A percentile compares a stretch with the other conserved stretches of the same genome.
phyloP scores from a whole-genome alignment of 371 early-diverging fungal species.

The Apophysomyces ossiformis region DNA sequence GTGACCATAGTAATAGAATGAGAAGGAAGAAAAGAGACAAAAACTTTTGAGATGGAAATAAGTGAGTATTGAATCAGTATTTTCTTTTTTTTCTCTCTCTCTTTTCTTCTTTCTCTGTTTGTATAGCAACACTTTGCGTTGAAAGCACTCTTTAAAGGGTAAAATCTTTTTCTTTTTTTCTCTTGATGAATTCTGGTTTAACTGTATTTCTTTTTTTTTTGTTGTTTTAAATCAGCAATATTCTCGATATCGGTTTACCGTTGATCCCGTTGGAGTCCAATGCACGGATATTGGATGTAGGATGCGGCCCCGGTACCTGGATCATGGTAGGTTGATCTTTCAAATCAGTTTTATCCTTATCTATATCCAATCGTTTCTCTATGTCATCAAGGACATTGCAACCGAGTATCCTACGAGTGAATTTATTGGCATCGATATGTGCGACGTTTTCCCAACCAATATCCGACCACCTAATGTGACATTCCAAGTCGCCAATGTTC shows the following conservation, averaged over 20 bases:
- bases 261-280: constrained; percentile 15
- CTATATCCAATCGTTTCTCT: neutral
- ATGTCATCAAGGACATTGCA: constrained; percentile 48
- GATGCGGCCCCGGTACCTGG: constrained; percentile 58
- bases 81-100: constrained; percentile 6
- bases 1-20: no score
- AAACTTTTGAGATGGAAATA: neutral
- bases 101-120: constrained; percentile 4
- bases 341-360: neutral
- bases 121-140: constrained; percentile 28
- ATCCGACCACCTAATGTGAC: constrained; percentile 52
- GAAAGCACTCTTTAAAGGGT: constrained; percentile 29
- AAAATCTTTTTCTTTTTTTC: neutral
- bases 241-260: neutral
- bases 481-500: constrained; percentile 50
- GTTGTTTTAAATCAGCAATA: neutral
- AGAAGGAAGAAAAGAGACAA: no score
- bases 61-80: neutral
- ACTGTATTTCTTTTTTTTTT: neutral
- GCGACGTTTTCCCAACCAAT: constrained; percentile 54
- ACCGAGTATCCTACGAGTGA: constrained; percentile 60
- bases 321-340: constrained; percentile 39
- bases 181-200: no score
- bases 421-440: constrained; percentile 60
- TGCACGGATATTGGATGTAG: constrained; percentile 25